These are phyloP conservation scores for Udeniomyces megalosporus DNA, from an alignment of 768 basidiomycete species.

Conservation along the genomic window DNA sequence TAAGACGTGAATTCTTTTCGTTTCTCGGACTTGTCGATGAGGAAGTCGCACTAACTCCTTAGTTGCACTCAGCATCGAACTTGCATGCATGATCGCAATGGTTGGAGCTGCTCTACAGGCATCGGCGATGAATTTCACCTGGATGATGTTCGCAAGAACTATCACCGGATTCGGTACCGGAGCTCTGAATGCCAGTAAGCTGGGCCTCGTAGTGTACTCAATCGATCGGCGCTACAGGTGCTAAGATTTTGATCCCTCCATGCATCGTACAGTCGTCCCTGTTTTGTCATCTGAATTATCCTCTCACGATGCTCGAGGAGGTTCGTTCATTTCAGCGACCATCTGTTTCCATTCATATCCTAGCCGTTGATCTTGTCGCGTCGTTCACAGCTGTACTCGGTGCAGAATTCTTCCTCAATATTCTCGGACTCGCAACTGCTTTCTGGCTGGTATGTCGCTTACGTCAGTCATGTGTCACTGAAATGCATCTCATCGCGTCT, in stretches of 20 bases:
- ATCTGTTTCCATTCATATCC: not conserved
- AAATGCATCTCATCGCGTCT: not conserved
- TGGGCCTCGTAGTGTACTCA: too few relatives aligned
- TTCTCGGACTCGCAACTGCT: slow-evolving; percentile 1
- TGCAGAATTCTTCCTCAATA: not conserved
- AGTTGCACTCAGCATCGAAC: slow-evolving; percentile 4
- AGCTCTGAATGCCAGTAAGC: slow-evolving; percentile 21
- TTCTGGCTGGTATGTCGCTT: not conserved
- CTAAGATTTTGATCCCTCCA: too few relatives aligned
- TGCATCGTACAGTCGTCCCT: too few relatives aligned
- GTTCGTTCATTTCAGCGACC: slow-evolving; percentile 19
- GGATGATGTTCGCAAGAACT: slow-evolving; percentile 19
- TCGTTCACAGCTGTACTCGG: too few relatives aligned
- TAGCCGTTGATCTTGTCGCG: too few relatives aligned
- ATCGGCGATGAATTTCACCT: slow-evolving; percentile 16
- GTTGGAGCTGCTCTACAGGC: slow-evolving; percentile 22
- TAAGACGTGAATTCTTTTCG: not conserved
- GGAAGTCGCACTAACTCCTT: not conserved
- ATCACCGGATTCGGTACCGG: slow-evolving; percentile 21
- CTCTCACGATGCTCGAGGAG: slow-evolving; percentile 19
- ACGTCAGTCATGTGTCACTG: not conserved
- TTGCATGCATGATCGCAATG: slow-evolving; percentile 18
- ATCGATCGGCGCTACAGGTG: too few relatives aligned
- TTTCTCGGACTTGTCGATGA: not conserved
- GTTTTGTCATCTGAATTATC: slow-evolving; percentile 22